These are phyloP conservation scores for Nitzschia inconspicua DNA, from an alignment of 108 stramenopile genomes.

Conservation along the genomic window DNA sequence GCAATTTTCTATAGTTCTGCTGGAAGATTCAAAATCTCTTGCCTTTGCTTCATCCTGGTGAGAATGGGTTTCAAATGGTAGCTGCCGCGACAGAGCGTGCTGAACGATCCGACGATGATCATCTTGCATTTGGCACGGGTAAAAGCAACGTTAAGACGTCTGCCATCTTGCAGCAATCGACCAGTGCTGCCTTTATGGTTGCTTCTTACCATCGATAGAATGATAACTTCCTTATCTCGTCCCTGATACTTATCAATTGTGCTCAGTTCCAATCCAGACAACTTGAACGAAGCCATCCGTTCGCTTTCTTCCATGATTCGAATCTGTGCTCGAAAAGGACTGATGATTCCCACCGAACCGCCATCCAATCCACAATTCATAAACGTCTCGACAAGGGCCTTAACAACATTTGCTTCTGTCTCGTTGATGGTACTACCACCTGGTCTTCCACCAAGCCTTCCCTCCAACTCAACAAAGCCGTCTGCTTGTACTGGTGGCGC, in stretches of 20 bases:
- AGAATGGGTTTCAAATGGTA: conserved; percentile 60
- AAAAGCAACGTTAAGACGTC: conserved; percentile 88
- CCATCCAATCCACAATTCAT: conserved; percentile 42
- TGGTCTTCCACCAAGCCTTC: conserved; percentile 13
- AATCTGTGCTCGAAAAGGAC: conserved; percentile 92
- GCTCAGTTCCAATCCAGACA: conserved; percentile 71
- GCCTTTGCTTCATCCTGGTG: conserved; percentile 43
- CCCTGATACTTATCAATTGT: conserved; percentile 94
- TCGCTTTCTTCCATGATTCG: conserved; percentile 29
- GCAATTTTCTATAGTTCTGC: too few relatives aligned
- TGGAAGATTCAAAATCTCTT: too few relatives aligned
- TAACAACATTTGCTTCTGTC: conserved; percentile 54
- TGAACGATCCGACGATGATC: conserved; percentile 81
- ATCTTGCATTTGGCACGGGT: conserved; percentile 88
- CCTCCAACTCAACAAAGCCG: conserved; percentile 28
- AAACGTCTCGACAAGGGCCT: conserved; percentile 39
- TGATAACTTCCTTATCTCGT: conserved; percentile 80
- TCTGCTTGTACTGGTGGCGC: conserved; percentile 10
- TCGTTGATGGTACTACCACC: conserved; percentile 54
- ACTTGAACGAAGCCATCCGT: conserved; percentile 24
- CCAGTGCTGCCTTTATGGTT: conserved; percentile 65
- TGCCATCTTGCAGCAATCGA: conserved; percentile 69
- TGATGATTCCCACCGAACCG: conserved; percentile 77
- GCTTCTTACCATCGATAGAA: conserved; percentile 85
- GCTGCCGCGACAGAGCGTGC: conserved; percentile 65